These are phyloP conservation scores for Melastoma malabathricum DNA, from an alignment of 345 rosid species.

Conservation along the genomic window DNA sequence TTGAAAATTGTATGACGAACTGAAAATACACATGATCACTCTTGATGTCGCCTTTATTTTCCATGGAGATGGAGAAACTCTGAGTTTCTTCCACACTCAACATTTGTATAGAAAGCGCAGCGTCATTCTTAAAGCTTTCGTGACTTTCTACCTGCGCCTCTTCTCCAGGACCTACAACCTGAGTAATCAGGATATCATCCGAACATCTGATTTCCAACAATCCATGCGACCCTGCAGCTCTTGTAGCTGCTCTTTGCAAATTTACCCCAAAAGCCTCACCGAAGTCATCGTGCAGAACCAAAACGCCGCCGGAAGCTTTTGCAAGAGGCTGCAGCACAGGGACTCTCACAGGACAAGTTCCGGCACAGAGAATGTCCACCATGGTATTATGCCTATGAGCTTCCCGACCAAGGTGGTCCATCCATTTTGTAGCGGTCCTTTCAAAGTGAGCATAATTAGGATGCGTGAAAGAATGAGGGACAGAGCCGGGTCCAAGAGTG, in stretches of 20 bases:
- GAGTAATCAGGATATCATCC: constrained; percentile 77
- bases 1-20: constrained; percentile 64
- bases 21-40: constrained; percentile 62
- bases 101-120: constrained; percentile 65
- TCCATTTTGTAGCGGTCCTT: constrained; percentile 73
- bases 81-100: constrained; percentile 89
- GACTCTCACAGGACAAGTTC: constrained; percentile 90
- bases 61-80: constrained; percentile 81
- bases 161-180: constrained; percentile 96
- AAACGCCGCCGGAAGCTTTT: constrained; percentile 88
- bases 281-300: constrained; percentile 96
- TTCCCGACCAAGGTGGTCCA: constrained; percentile 75
- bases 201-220: constrained; percentile 88
- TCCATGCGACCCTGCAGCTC: constrained; percentile 83
- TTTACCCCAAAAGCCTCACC: constrained; percentile 98
- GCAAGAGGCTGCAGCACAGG: constrained; percentile 85
- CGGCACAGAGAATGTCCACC: constrained; percentile 90
- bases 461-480: constrained; percentile 72
- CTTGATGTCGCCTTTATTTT: constrained; percentile 68
- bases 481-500: constrained; percentile 88
- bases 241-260: constrained; percentile 80
- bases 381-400: constrained; percentile 63
- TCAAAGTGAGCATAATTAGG: constrained; percentile 85
- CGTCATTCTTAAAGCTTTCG: constrained; percentile 57
- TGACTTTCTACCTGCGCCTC: constrained; percentile 68